A percentile compares a stretch with the other conserved stretches of the same genome.
These are phyloP conservation scores for Claviceps monticola DNA, from an alignment of 2,329 filamentous ascomycete genomes.

Conservation along the genomic window DNA sequence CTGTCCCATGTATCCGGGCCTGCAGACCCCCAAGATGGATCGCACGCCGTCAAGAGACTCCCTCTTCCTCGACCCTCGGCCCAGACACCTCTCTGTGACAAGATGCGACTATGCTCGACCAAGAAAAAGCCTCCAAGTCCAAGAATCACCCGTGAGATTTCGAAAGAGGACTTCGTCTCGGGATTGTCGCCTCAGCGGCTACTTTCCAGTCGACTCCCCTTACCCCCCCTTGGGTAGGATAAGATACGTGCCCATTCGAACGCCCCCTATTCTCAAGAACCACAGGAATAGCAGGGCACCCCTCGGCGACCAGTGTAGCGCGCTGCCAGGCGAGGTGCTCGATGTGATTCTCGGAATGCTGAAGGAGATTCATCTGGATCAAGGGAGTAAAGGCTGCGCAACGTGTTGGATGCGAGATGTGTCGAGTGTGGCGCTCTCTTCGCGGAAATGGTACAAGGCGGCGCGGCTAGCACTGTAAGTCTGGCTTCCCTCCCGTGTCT, in stretches of 20 bases:
- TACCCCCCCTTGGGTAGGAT: constrained; percentile 12
- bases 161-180: constrained; percentile 14
- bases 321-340: constrained; percentile 44
- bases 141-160: constrained; percentile 11
- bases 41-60: constrained; percentile 11
- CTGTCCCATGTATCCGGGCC: constrained; percentile 19
- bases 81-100: constrained; percentile 20
- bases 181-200: constrained; percentile 23
- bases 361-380: constrained; percentile 34
- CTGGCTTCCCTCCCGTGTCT: too few relatives aligned
- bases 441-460: constrained; percentile 37
- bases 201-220: constrained; percentile 25
- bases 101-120: not conserved
- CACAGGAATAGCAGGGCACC: constrained; percentile 8
- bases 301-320: constrained; percentile 39
- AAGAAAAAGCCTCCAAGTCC: constrained; percentile 10
- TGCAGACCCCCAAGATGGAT: constrained; percentile 15
- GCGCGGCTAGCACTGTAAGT: constrained; percentile 38
- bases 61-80: constrained; percentile 16
- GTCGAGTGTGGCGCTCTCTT: constrained; percentile 34
- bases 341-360: constrained; percentile 41
- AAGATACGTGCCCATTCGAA: constrained; percentile 5
- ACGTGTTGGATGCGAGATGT: constrained; percentile 53
- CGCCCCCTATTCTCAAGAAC: constrained; percentile 1
- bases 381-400: constrained; percentile 38